These are phyloP conservation scores for Geoglossum cookeanum DNA, from an alignment of 2,329 filamentous ascomycete species.

Conservation along the genomic window DNA sequence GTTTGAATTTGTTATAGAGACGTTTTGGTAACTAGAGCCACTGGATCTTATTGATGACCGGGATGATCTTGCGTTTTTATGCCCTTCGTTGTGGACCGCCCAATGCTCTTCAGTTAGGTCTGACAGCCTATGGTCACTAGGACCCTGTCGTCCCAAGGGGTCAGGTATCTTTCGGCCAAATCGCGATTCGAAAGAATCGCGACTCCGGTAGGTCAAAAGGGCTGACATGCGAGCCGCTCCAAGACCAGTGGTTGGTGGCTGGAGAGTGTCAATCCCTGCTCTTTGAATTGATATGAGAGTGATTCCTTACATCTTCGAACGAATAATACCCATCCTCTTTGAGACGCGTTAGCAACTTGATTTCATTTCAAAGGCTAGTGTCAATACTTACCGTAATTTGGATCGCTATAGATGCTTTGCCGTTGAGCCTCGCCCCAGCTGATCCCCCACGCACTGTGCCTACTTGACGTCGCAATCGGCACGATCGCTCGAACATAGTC, in stretches of 20 bases:
- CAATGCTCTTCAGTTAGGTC: slow-evolving; percentile 25
- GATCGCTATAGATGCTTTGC: slow-evolving; percentile 92
- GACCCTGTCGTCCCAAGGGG: slow-evolving; percentile 62
- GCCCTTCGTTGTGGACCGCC: slow-evolving; percentile 33
- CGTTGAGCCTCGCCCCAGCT: slow-evolving; percentile 80
- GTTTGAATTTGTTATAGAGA: slow-evolving; percentile 9
- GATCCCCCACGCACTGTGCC: slow-evolving; percentile 78
- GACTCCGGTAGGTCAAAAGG: slow-evolving; percentile 83
- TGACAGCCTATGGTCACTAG: slow-evolving; percentile 35
- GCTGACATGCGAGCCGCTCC: slow-evolving; percentile 95
- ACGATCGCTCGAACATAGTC: slow-evolving; percentile 67
- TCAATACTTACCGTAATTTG: slow-evolving; percentile 47
- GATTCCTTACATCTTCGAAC: slow-evolving; percentile 3
- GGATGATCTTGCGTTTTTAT: slow-evolving; percentile 27
- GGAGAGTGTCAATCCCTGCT: neutral
- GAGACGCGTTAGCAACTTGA: neutral
- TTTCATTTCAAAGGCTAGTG: neutral
- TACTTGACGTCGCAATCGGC: slow-evolving; percentile 67
- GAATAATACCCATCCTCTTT: slow-evolving; percentile 5
- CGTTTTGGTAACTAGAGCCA: neutral
- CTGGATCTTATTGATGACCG: slow-evolving; percentile 17
- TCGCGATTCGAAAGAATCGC: slow-evolving; percentile 88
- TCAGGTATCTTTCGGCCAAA: slow-evolving; percentile 90
- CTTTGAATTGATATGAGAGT: neutral
- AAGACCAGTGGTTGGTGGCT: slow-evolving; percentile 71